These are phyloP conservation scores for Candida ipomoeae DNA, from an alignment of 805 yeast genomes.

Conservation along the genomic window DNA sequence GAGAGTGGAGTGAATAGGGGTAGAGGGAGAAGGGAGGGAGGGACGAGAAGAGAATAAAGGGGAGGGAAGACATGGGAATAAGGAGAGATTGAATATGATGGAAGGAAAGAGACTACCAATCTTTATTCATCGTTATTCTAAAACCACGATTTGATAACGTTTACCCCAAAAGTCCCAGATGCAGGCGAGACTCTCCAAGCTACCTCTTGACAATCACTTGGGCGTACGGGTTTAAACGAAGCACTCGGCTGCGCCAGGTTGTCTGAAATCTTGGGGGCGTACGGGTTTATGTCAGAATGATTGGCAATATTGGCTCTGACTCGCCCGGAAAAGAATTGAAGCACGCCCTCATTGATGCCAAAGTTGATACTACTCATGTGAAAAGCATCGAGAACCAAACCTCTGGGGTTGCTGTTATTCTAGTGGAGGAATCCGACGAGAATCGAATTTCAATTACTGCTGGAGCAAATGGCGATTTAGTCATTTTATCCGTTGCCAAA, in stretches of 20 bases:
- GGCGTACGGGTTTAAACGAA: conserved; percentile 97
- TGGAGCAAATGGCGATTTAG: conserved; percentile 75
- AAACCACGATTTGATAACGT: conserved; percentile 87
- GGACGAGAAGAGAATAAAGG: background rate
- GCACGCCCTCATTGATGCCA: conserved; percentile 42
- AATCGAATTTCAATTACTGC: conserved; percentile 84
- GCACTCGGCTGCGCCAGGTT: too few species aligned
- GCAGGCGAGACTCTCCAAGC: conserved; percentile 89
- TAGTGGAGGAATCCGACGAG: conserved; percentile 79
- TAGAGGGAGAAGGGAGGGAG: background rate
- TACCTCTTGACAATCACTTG: conserved; percentile 64
- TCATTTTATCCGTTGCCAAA: too few species aligned
- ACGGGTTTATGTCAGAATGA: conserved; percentile 77
- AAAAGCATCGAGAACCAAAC: conserved; percentile 39
- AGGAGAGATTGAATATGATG: too few species aligned
- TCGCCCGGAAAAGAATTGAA: conserved; percentile 64
- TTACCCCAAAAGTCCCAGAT: conserved; percentile 63
- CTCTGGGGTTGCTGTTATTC: conserved; percentile 89
- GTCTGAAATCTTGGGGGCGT: too few species aligned
- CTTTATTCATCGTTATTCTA: conserved; percentile 22
- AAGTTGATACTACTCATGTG: conserved; percentile 51
- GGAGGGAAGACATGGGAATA: too few species aligned
- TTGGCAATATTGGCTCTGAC: conserved; percentile 85
- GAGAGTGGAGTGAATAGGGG: too few species aligned
- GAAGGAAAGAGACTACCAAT: too few species aligned